A percentile compares a stretch with the other conserved stretches of the same genome.
These are phyloP conservation scores for Magnaporthiopsis rhizophila DNA, from an alignment of 2,329 filamentous ascomycete species.

Conservation along the genomic window DNA sequence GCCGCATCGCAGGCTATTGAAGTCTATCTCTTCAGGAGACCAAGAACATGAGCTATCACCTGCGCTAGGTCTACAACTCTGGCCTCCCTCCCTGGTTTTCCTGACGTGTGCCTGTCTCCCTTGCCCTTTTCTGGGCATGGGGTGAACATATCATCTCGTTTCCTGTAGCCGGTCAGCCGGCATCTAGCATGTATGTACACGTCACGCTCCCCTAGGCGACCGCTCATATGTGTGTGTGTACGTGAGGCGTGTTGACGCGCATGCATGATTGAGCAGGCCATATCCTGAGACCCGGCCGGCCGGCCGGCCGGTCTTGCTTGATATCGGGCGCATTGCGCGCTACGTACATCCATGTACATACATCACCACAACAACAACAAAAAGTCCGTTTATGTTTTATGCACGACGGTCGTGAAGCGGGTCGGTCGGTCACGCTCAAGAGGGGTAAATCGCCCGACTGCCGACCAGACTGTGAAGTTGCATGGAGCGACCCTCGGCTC, in stretches of 20 bases:
- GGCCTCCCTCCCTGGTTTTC: no score
- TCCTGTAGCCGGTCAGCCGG: no score
- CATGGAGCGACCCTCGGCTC: neutral
- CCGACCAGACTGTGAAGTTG: neutral
- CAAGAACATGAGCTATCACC: neutral
- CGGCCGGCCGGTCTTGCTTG: no score
- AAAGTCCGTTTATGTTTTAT: no score
- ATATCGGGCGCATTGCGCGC: no score
- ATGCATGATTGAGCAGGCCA: neutral
- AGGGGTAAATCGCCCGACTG: neutral
- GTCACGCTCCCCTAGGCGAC: no score
- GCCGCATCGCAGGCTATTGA: slow-evolving; percentile 38
- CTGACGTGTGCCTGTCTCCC: no score
- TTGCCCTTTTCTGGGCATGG: neutral
- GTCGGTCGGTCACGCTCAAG: neutral
- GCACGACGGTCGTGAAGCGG: neutral
- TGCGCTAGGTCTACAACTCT: neutral
- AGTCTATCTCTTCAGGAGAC: slow-evolving; percentile 42
- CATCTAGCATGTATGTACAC: neutral
- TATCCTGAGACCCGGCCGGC: neutral
- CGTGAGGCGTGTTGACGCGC: neutral
- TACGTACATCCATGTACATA: no score
- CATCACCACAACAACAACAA: neutral
- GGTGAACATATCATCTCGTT: neutral
- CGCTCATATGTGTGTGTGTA: no score